Percentiles rank a stretch among this genome's conserved stretches.
phyloP scores from a whole-genome alignment of 2,329 filamentous ascomycete genomes.

The Monilinia vaccinii-corymbosi region DNA sequence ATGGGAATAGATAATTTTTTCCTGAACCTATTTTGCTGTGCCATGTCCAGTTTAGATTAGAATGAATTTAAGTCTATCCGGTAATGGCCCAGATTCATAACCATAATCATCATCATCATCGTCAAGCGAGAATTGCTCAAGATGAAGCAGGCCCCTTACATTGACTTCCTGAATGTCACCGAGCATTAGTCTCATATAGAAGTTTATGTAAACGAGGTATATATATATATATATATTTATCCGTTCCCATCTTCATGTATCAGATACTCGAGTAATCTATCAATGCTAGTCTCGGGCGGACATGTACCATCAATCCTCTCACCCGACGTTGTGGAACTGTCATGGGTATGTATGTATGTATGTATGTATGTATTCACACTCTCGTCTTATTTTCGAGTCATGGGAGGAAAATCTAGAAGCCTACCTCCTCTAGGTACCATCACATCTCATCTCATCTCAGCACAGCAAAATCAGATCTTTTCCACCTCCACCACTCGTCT shows the following conservation, averaged over 20 bases:
- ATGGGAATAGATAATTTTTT: background rate
- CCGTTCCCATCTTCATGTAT: background rate
- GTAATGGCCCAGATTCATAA: background rate
- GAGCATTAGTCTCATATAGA: background rate
- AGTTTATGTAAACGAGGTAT: background rate
- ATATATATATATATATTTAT: too few relatives aligned
- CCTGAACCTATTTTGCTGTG: background rate
- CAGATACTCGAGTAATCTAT: background rate
- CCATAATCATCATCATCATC: background rate
- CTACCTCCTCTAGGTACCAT: too few relatives aligned
- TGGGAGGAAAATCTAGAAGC: background rate
- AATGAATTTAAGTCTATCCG: background rate
- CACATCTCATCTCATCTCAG: background rate
- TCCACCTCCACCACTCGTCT: slow-evolving; percentile 34
- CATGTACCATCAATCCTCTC: background rate
- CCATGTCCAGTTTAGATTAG: background rate
- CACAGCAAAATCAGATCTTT: slow-evolving; percentile 21
- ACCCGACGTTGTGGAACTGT: too few relatives aligned
- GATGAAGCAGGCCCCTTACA: background rate
- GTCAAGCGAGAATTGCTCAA: background rate
- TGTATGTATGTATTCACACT: background rate
- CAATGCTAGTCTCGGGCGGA: background rate
- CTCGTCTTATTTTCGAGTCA: background rate
- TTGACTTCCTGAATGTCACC: background rate
- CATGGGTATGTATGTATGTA: too few relatives aligned